Percentiles rank a stretch among this genome's conserved stretches.
Conservation (phyloP, 2,329 filamentous ascomycete genomes). For the Colletotrichum sp. region DNA sequence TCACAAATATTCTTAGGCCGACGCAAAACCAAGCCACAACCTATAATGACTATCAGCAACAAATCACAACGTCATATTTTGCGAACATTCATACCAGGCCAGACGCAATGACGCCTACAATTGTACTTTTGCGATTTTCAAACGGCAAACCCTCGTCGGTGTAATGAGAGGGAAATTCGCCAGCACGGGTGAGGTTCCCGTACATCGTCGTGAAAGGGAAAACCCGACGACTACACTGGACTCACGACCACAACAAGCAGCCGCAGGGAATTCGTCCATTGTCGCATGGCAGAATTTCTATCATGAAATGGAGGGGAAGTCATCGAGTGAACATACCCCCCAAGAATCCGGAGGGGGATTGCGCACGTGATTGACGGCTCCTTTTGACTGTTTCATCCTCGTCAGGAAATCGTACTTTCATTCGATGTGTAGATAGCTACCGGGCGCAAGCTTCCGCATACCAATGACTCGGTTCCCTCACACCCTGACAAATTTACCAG, state of each 20-base stretch:
- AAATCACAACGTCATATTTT: neutral
- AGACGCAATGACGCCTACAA: neutral
- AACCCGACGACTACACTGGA: no score
- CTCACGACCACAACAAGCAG: neutral
- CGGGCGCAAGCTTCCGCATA: neutral
- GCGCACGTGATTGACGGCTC: neutral
- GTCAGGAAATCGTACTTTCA: neutral
- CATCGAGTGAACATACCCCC: neutral
- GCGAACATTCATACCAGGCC: neutral
- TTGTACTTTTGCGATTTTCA: neutral
- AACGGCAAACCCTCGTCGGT: slow-evolving; percentile 1
- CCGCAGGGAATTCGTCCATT: neutral
- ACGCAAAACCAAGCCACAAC: slow-evolving; percentile 1
- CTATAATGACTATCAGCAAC: neutral
- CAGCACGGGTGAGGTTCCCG: neutral
- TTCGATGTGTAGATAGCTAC: neutral
- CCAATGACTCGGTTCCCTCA: neutral
- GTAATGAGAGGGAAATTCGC: neutral
- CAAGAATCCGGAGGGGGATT: neutral
- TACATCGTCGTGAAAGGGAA: neutral
- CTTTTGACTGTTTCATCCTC: neutral
- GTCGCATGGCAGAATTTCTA: neutral
- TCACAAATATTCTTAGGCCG: neutral
- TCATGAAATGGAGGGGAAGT: neutral
- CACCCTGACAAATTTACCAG: neutral